phyloP scores from a whole-genome alignment of 2,329 filamentous ascomycete genomes.

The Rachicladosporium sp. region DNA sequence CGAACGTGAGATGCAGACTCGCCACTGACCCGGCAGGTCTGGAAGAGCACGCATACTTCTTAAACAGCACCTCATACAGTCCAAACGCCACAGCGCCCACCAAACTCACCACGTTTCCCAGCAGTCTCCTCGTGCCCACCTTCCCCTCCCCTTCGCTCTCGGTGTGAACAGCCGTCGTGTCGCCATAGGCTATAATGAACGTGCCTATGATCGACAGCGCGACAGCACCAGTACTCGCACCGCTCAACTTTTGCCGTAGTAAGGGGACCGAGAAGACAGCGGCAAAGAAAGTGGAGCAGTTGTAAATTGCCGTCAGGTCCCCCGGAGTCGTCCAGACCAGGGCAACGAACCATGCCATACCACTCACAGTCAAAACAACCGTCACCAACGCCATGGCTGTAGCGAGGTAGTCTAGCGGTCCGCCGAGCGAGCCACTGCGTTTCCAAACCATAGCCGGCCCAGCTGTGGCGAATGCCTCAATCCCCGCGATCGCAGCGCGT shows the following conservation, averaged over 20 bases:
- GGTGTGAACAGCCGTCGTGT: constrained; percentile 16
- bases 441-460: constrained; percentile 15
- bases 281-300: constrained; percentile 24
- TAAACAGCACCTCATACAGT: constrained; percentile 24
- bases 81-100: constrained; percentile 22
- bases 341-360: constrained; percentile 20
- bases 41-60: constrained; percentile 22
- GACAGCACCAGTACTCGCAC: constrained; percentile 17
- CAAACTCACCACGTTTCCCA: constrained; percentile 20
- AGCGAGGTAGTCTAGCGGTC: constrained; percentile 20
- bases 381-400: constrained; percentile 20
- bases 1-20: constrained; percentile 18
- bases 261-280: constrained; percentile 21
- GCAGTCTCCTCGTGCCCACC: constrained; percentile 16
- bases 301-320: constrained; percentile 24
- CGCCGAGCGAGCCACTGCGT: constrained; percentile 12
- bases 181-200: constrained; percentile 23
- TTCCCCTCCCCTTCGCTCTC: constrained; percentile 5
- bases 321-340: constrained; percentile 21
- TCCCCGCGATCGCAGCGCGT: constrained; percentile 15
- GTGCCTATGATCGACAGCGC: constrained; percentile 21
- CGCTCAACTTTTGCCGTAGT: constrained; percentile 18
- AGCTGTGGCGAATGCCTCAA: constrained; percentile 19
- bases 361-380: constrained; percentile 18
- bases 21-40: constrained; percentile 14